phyloP scores from a whole-genome alignment of 2,329 filamentous ascomycete species.

The Paecilomyces dactylethromorphus region DNA sequence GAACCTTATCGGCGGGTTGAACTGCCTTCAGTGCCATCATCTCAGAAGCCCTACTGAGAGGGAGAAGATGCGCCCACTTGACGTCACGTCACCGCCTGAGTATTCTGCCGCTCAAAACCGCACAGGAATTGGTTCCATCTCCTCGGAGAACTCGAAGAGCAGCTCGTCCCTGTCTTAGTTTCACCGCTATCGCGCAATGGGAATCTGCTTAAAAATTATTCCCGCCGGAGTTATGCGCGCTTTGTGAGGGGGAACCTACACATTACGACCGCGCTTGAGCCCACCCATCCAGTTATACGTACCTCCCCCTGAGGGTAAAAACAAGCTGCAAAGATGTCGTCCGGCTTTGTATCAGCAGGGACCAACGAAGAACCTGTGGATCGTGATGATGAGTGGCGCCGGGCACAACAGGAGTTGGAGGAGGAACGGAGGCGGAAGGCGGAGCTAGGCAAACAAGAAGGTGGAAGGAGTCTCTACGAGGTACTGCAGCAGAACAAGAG shows the following conservation, averaged over 20 bases:
- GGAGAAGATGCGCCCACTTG: background rate
- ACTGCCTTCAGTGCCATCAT: background rate
- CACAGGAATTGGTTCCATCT: background rate
- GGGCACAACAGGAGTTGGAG: conserved; percentile 40
- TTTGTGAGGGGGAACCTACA: background rate
- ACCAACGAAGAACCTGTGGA: conserved; percentile 33
- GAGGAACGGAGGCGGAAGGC: conserved; percentile 39
- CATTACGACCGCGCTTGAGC: background rate
- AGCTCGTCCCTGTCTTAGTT: background rate
- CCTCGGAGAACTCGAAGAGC: background rate
- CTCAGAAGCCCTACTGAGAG: no score
- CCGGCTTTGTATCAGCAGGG: conserved; percentile 40
- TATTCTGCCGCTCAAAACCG: conserved; percentile 4
- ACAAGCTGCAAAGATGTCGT: conserved; percentile 30
- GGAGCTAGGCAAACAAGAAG: conserved; percentile 47
- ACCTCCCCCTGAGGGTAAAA: conserved; percentile 4
- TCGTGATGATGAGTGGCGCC: conserved; percentile 38
- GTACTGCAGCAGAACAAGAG: conserved; percentile 45
- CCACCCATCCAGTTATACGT: background rate
- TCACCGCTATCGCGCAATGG: background rate
- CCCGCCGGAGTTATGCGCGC: background rate
- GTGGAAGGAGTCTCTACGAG: conserved; percentile 44
- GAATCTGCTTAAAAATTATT: background rate
- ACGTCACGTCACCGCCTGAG: conserved; percentile 6
- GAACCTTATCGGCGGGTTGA: conserved; percentile 3